Percentiles rank a stretch among this genome's conserved stretches.
These are phyloP conservation scores for Globisporangium yorkense DNA, from an alignment of 352 stramenopile genomes.

Conservation along the genomic window DNA sequence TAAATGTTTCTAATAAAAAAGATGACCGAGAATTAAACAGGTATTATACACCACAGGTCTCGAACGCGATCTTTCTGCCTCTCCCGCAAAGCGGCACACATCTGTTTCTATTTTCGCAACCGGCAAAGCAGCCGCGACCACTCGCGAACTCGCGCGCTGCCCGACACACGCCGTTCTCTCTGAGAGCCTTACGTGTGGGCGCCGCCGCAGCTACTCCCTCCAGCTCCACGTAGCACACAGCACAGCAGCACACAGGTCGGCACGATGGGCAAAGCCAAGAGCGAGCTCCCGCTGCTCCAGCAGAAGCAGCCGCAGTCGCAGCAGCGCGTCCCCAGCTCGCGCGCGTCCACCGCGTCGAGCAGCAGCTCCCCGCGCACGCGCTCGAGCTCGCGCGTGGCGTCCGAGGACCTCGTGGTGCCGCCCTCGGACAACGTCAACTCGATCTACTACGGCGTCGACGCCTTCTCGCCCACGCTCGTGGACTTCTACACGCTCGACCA, in stretches of 20 bases:
- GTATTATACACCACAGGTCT: neutral
- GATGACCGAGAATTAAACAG: neutral
- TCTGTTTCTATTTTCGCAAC: neutral
- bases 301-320: neutral
- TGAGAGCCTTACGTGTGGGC: no score
- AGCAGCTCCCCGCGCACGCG: conserved; percentile 7
- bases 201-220: neutral
- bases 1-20: neutral
- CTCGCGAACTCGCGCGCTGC: neutral
- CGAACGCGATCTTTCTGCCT: neutral
- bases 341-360: conserved; percentile 39
- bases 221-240: neutral
- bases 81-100: neutral
- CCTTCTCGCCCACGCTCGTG: conserved; percentile 81
- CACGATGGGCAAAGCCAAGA: neutral
- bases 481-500: conserved; percentile 83
- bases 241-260: neutral
- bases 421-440: conserved; percentile 66
- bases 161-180: no score
- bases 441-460: conserved; percentile 83
- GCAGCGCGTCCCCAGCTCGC: conserved; percentile 23
- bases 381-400: conserved; percentile 43
- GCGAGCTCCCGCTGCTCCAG: neutral
- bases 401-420: conserved; percentile 78
- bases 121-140: neutral